Evolutionary conservation across 2,329 filamentous ascomycete genomes (phyloP).

Genomic region (Lojkania enalia): DNA sequence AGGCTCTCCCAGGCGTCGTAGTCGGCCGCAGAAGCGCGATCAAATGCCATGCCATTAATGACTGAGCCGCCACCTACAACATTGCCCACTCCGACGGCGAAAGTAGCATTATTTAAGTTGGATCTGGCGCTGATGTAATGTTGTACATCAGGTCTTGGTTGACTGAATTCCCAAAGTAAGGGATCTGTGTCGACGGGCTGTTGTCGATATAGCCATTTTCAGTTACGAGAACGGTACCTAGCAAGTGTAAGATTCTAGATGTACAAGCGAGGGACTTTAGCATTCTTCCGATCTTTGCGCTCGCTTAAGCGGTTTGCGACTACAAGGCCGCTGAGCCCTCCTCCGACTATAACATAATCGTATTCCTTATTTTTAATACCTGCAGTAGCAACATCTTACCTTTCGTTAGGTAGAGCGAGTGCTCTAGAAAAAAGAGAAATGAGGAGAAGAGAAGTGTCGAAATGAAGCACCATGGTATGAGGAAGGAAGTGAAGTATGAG

Average conservation of each 20-base stretch:
- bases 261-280: background rate
- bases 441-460: background rate
- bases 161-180: slow-evolving; percentile 16
- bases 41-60: slow-evolving; percentile 42
- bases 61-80: slow-evolving; percentile 40
- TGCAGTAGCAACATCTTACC: background rate
- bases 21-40: slow-evolving; percentile 34
- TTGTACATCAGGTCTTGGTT: slow-evolving; percentile 28
- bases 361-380: slow-evolving; percentile 1
- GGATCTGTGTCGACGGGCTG: slow-evolving; percentile 6
- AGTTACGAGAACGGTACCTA: slow-evolving; percentile 20
- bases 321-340: slow-evolving; percentile 11
- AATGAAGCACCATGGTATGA: slow-evolving; percentile 1
- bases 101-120: slow-evolving; percentile 17
- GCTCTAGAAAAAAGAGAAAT: slow-evolving; percentile 2
- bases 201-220: slow-evolving; percentile 19
- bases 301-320: slow-evolving; percentile 16
- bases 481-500: slow-evolving; percentile 1
- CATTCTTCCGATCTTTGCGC: background rate
- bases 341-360: slow-evolving; percentile 20
- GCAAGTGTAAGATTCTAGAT: no score
- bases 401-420: slow-evolving; percentile 3
- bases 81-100: slow-evolving; percentile 17
- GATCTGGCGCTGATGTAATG: slow-evolving; percentile 22
- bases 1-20: slow-evolving; percentile 60